Evolutionary conservation across 164 flowering plant species (phyloP).

Genomic region (Amborella trichopoda): DNA sequence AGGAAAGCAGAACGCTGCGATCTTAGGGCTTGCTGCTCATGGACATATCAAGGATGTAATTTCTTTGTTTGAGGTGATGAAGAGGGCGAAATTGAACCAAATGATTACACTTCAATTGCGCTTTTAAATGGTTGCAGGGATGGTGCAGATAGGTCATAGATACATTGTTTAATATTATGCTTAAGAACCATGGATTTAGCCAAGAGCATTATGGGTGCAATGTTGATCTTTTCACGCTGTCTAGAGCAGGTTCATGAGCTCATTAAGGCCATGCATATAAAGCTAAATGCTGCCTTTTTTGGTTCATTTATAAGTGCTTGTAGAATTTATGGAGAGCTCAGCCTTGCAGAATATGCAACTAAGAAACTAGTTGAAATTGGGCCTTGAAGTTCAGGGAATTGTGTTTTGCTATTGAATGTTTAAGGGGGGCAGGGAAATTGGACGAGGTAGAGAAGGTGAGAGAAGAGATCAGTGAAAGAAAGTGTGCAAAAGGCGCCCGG

Average conservation of each 20-base stretch:
- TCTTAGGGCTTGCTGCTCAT: conserved; percentile 24
- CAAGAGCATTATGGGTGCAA: conserved; percentile 19
- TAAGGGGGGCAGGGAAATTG: conserved; percentile 46
- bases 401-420: conserved; percentile 64
- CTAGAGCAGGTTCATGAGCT: conserved; percentile 15
- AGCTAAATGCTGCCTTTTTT: conserved; percentile 15
- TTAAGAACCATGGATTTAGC: conserved; percentile 11
- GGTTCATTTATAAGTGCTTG: conserved; percentile 25
- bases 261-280: conserved; percentile 16
- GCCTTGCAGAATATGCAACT: conserved; percentile 21
- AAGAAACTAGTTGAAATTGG: conserved; percentile 15
- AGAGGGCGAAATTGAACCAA: conserved; percentile 7
- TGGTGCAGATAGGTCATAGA: conserved; percentile 15
- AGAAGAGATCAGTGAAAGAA: conserved; percentile 37
- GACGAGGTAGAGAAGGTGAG: conserved; percentile 41
- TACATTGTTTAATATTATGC: conserved; percentile 16
- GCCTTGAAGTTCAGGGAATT: conserved; percentile 21
- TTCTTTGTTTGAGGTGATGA: conserved; percentile 17
- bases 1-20: conserved; percentile 23
- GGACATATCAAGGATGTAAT: conserved; percentile 18
- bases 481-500: conserved; percentile 55
- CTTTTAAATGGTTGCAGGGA: conserved; percentile 22
- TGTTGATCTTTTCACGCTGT: conserved; percentile 26
- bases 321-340: conserved; percentile 19
- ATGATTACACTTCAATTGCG: conserved; percentile 21